Evolutionary conservation across 305 asterid genomes (phyloP).

Genomic region (Salvia sclarea): DNA sequence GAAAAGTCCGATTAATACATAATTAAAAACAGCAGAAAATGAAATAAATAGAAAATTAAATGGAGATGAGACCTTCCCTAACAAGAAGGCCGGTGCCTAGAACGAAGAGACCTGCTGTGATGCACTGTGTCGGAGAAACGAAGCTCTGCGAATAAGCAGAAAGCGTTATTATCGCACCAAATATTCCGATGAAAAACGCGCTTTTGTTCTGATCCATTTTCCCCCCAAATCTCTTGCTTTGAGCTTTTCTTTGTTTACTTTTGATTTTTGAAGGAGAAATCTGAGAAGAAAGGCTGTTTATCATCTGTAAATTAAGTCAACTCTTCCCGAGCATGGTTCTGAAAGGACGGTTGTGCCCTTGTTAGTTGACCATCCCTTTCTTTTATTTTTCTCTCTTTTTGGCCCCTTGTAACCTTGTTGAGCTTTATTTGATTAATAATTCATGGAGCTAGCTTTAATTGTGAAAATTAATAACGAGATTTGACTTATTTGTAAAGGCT

Average conservation of each 20-base stretch:
- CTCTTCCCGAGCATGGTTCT: constrained; percentile 21
- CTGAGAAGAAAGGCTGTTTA: constrained; percentile 8
- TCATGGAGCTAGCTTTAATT: too few species aligned
- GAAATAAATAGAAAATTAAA: constrained; percentile 29
- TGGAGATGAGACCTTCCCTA: constrained; percentile 73
- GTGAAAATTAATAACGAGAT: too few species aligned
- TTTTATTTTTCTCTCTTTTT: not conserved
- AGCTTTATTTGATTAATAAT: not conserved
- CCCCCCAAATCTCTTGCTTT: not conserved
- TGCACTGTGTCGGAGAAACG: constrained; percentile 70
- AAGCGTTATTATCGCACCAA: constrained; percentile 72
- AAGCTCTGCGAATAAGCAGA: constrained; percentile 79
- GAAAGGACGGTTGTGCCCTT: constrained; percentile 31
- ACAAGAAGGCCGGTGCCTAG: constrained; percentile 82
- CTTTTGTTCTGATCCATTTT: constrained; percentile 68
- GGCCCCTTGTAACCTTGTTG: too few species aligned
- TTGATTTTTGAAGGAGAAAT: not conserved
- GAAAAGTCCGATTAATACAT: not conserved
- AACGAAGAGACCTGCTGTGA: constrained; percentile 59
- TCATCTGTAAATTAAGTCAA: constrained; percentile 32
- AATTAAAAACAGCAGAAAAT: not conserved
- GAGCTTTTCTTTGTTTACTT: not conserved
- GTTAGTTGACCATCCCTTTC: constrained; percentile 25
- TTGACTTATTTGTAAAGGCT: too few species aligned
- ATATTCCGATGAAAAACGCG: constrained; percentile 57